phyloP scores from a whole-genome alignment of 345 rosid genomes.

The Lepidium didymum region DNA sequence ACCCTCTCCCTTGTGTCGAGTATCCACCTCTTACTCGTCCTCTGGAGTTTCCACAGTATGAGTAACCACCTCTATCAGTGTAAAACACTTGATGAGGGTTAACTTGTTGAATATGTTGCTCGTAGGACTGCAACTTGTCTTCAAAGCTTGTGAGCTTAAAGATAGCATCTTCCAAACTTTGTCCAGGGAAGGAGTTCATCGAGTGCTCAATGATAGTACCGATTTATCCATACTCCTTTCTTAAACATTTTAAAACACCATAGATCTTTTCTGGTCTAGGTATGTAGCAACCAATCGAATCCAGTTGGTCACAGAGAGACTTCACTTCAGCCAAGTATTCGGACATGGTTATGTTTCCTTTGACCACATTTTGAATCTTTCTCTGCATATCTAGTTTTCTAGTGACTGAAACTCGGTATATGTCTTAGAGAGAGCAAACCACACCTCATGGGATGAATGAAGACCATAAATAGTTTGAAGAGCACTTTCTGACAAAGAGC shows the following conservation, averaged over 20 bases:
- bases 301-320: neutral
- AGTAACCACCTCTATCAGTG: too few relatives aligned
- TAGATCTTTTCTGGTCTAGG: neutral
- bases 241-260: neutral
- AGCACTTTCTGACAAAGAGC: neutral
- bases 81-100: too few relatives aligned
- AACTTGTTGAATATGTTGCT: too few relatives aligned
- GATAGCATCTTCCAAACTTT: too few relatives aligned
- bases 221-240: neutral
- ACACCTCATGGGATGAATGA: neutral
- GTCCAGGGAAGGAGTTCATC: too few relatives aligned
- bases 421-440: neutral
- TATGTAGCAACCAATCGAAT: neutral
- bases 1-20: too few relatives aligned
- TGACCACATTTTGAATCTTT: neutral
- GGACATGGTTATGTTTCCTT: too few relatives aligned
- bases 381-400: neutral
- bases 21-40: too few relatives aligned
- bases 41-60: too few relatives aligned
- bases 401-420: neutral
- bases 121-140: too few relatives aligned
- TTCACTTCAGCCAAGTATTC: neutral
- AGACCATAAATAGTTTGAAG: neutral
- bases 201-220: neutral
- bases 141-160: too few relatives aligned